Percentiles rank a stretch among this genome's conserved stretches.
Conservation (phyloP, 1,284 basidiomycete species). For the Apiotrichum montevideense region DNA sequence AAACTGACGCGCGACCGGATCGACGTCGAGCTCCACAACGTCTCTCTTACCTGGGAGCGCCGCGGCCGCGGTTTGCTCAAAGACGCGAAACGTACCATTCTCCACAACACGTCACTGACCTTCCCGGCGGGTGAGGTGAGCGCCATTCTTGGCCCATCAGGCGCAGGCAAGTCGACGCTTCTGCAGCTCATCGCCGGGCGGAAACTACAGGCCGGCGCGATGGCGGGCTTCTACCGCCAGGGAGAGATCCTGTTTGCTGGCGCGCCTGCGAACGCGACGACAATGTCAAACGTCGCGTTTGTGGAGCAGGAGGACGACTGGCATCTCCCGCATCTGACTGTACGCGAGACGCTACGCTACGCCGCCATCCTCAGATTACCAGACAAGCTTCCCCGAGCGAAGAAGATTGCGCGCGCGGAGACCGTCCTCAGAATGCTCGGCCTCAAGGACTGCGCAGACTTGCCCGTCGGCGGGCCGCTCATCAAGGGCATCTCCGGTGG, state of each 20-base stretch:
- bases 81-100: constrained; percentile 42
- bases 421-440: constrained; percentile 52
- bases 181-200: constrained; percentile 51
- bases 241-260: constrained; percentile 46
- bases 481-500: constrained; percentile 54
- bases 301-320: constrained; percentile 54
- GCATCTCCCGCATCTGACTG: constrained; percentile 51
- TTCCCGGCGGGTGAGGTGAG: constrained; percentile 51
- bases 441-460: constrained; percentile 52
- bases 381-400: constrained; percentile 44
- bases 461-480: constrained; percentile 53
- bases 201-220: constrained; percentile 36
- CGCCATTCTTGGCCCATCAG: constrained; percentile 49
- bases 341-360: constrained; percentile 48
- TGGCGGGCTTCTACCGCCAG: constrained; percentile 38
- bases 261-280: constrained; percentile 23
- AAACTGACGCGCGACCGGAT: constrained; percentile 45
- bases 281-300: constrained; percentile 49
- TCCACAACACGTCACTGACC: constrained; percentile 46
- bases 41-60: constrained; percentile 39
- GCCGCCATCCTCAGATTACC: constrained; percentile 52
- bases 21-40: constrained; percentile 39
- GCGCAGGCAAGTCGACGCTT: constrained; percentile 50
- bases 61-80: constrained; percentile 27
- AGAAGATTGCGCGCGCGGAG: constrained; percentile 51